Conservation (phyloP, 2,329 filamentous ascomycete genomes). For the Didymella lethalis region DNA sequence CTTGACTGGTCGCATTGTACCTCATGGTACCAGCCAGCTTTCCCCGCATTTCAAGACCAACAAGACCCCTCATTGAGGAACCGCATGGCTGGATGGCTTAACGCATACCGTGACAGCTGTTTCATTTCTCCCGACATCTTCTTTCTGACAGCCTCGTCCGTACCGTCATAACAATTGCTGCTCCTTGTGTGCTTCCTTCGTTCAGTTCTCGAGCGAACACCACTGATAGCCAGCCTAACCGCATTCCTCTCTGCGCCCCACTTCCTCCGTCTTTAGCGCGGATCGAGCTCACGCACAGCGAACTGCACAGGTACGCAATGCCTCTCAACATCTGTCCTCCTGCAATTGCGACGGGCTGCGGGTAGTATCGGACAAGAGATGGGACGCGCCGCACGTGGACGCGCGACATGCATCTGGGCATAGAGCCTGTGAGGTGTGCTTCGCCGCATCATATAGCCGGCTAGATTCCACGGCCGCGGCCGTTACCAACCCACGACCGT, state of each 20-base stretch:
- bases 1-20: constrained; percentile 23
- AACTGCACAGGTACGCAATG: constrained; percentile 25
- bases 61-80: constrained; percentile 35
- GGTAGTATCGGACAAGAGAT: constrained; percentile 29
- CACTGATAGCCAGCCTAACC: constrained; percentile 14
- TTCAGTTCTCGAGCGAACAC: constrained; percentile 4
- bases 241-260: constrained; percentile 14
- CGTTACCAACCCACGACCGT: constrained; percentile 26
- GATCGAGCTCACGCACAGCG: constrained; percentile 15
- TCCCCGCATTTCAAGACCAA: constrained; percentile 36
- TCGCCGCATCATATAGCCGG: constrained; percentile 32
- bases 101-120: constrained; percentile 17
- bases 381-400: constrained; percentile 20
- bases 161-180: constrained; percentile 7
- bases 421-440: constrained; percentile 13
- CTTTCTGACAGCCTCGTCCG: constrained; percentile 23
- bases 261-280: constrained; percentile 18
- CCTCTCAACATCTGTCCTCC: constrained; percentile 15
- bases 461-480: constrained; percentile 43
- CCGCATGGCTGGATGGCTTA: constrained; percentile 27
- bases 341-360: constrained; percentile 17
- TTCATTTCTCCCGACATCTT: constrained; percentile 23
- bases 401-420: constrained; percentile 8
- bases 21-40: constrained; percentile 25
- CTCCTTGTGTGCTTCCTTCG: constrained; percentile 4